phyloP scores from a whole-genome alignment of 257 asterid species.

The Thymus mandschuricus region DNA sequence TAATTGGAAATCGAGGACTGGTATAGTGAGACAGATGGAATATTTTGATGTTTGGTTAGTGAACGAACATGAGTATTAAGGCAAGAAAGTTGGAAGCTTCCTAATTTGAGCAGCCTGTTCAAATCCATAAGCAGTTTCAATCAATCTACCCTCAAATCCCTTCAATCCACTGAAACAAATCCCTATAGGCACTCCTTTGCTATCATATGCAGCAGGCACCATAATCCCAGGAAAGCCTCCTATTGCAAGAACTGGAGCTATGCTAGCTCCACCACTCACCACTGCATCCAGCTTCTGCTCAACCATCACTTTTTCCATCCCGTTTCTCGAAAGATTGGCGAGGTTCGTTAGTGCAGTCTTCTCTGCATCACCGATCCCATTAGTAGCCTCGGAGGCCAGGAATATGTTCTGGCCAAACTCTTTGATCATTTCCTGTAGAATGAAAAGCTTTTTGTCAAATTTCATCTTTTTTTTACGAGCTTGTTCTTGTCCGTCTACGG shows the following conservation, averaged over 20 bases:
- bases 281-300: slow-evolving; percentile 58
- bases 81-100: slow-evolving; percentile 34
- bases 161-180: slow-evolving; percentile 62
- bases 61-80: no score
- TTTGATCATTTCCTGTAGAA: slow-evolving; percentile 39
- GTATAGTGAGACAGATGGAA: neutral
- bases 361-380: slow-evolving; percentile 55
- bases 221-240: slow-evolving; percentile 68
- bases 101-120: slow-evolving; percentile 53
- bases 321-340: slow-evolving; percentile 44
- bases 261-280: slow-evolving; percentile 46
- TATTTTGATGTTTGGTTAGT: neutral
- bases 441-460: neutral
- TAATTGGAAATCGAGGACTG: neutral
- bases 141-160: slow-evolving; percentile 56
- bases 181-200: slow-evolving; percentile 63
- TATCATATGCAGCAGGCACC: slow-evolving; percentile 63
- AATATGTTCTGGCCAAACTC: slow-evolving; percentile 53
- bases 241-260: slow-evolving; percentile 55
- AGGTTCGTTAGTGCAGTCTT: slow-evolving; percentile 40
- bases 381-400: slow-evolving; percentile 35
- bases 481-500: no score
- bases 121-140: slow-evolving; percentile 62
- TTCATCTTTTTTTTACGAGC: no score
- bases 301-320: slow-evolving; percentile 56